phyloP scores from a whole-genome alignment of 805 yeast species.

The Peterozyma toletana region DNA sequence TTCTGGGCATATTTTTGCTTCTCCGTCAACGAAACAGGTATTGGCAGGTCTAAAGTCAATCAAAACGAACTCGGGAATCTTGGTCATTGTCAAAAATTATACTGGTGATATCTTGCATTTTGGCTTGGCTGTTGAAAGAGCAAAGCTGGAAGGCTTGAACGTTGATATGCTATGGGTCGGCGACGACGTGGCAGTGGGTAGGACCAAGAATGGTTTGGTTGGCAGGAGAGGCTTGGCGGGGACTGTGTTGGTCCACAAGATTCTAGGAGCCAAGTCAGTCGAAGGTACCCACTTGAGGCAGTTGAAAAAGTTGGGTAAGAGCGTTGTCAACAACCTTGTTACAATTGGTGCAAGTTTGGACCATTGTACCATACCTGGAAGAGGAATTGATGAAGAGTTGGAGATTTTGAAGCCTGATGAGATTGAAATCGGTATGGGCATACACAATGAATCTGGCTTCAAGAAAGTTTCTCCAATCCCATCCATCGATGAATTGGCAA shows the following conservation, averaged over 20 bases:
- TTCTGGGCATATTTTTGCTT: slow-evolving; percentile 87
- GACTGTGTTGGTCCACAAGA: slow-evolving; percentile 78
- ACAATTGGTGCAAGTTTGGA: slow-evolving; percentile 88
- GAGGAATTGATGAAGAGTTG: slow-evolving; percentile 39
- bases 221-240: slow-evolving; percentile 96
- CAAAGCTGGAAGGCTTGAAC: slow-evolving; percentile 66
- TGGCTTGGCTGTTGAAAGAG: slow-evolving; percentile 86
- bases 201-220: slow-evolving; percentile 80
- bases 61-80: slow-evolving; percentile 52
- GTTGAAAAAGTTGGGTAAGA: slow-evolving; percentile 51
- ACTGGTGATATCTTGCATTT: slow-evolving; percentile 93
- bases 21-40: slow-evolving; percentile 91
- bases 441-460: slow-evolving; percentile 66
- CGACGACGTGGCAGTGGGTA: slow-evolving; percentile 94
- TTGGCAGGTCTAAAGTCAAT: slow-evolving; percentile 58
- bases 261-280: slow-evolving; percentile 64
- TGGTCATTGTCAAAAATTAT: slow-evolving; percentile 82
- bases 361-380: slow-evolving; percentile 86
- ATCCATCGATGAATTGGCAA: slow-evolving; percentile 49
- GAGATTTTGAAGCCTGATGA: slow-evolving; percentile 47
- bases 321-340: slow-evolving; percentile 59
- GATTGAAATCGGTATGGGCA: slow-evolving; percentile 92
- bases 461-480: slow-evolving; percentile 63
- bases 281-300: slow-evolving; percentile 36
- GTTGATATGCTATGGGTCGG: slow-evolving; percentile 74